phyloP scores from a whole-genome alignment of 1,284 basidiomycete genomes.

The Cutaneotrichosporon dermatis region DNA sequence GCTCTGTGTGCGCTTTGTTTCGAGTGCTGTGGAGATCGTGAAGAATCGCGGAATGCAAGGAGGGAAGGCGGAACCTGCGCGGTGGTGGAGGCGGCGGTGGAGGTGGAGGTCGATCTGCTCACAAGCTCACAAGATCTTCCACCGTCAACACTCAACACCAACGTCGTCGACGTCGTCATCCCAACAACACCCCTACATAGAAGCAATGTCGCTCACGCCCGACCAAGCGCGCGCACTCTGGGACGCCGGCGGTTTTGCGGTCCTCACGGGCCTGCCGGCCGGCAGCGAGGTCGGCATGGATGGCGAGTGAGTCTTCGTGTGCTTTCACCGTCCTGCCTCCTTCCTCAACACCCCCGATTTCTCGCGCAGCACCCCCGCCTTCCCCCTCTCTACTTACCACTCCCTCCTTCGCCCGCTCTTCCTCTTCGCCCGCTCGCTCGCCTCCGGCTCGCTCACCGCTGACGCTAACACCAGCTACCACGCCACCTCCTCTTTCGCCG shows the following conservation, averaged over 20 bases:
- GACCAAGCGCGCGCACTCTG: slow-evolving; percentile 44
- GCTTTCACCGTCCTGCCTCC: not conserved
- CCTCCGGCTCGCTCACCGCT: no score
- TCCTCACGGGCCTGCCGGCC: slow-evolving; percentile 40
- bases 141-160: no score
- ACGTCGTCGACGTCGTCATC: not conserved
- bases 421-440: no score
- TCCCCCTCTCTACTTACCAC: no score
- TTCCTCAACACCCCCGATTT: not conserved
- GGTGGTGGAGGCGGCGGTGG: not conserved
- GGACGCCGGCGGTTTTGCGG: slow-evolving; percentile 45
- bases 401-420: not conserved
- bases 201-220: slow-evolving; percentile 27
- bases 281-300: slow-evolving; percentile 46
- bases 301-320: slow-evolving; percentile 35
- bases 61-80: not conserved
- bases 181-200: not conserved
- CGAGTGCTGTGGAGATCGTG: no score
- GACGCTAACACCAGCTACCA: slow-evolving; percentile 28
- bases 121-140: no score
- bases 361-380: no score
- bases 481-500: slow-evolving; percentile 33
- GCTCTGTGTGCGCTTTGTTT: no score
- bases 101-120: not conserved
- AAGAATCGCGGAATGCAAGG: not conserved